These are phyloP conservation scores for Didymosphaeria variabile DNA, from an alignment of 2,329 filamentous ascomycete species.

Conservation along the genomic window DNA sequence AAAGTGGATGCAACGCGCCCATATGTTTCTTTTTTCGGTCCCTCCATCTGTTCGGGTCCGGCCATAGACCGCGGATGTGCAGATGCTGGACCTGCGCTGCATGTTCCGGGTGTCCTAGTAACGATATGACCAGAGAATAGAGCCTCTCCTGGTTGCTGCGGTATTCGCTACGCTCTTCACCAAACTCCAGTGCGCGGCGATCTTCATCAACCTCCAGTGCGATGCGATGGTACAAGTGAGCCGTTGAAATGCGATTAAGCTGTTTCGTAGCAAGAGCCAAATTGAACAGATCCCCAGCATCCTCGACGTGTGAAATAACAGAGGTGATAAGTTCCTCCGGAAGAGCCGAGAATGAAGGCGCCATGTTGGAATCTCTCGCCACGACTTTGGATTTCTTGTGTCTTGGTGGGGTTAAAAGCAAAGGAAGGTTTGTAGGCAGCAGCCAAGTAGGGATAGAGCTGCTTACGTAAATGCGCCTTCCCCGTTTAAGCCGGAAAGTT, in stretches of 20 bases:
- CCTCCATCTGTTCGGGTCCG: background rate
- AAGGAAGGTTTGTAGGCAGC: background rate
- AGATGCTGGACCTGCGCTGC: constrained; percentile 11
- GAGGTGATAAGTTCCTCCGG: constrained; percentile 14
- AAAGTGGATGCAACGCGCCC: background rate
- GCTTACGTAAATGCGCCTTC: background rate
- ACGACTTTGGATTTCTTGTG: background rate
- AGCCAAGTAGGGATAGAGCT: background rate
- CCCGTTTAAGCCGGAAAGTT: no score
- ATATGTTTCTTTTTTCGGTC: no score
- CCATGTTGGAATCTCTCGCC: background rate
- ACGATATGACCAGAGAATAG: background rate
- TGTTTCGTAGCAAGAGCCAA: constrained; percentile 12
- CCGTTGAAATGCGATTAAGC: constrained; percentile 12
- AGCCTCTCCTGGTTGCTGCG: background rate
- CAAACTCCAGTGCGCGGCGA: no score
- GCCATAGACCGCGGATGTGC: constrained; percentile 11
- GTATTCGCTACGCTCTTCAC: background rate
- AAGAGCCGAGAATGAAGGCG: background rate
- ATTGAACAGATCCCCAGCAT: background rate
- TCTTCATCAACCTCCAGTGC: background rate
- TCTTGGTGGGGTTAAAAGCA: background rate
- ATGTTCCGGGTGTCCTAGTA: background rate
- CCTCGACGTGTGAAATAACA: constrained; percentile 1
- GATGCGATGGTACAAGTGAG: constrained; percentile 10